phyloP scores from a whole-genome alignment of 805 yeast species.

The Pichia phayaonensis region DNA sequence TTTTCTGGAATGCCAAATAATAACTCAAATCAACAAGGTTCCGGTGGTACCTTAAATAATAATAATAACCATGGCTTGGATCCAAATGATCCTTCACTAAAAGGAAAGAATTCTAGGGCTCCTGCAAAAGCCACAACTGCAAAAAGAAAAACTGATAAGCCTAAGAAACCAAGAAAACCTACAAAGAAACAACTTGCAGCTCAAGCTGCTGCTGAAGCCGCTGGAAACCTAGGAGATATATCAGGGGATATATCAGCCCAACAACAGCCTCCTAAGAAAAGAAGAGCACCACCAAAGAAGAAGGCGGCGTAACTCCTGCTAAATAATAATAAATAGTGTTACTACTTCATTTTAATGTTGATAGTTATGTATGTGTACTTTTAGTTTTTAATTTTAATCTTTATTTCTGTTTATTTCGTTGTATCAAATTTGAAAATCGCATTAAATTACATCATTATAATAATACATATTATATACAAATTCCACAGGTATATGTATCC shows the following conservation, averaged over 20 bases:
- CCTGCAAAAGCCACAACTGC: constrained; percentile 1
- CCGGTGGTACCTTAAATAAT: background rate
- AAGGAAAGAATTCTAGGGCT: constrained; percentile 3
- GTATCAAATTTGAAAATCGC: background rate
- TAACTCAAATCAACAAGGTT: background rate
- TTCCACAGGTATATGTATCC: background rate
- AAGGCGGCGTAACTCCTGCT: constrained; percentile 10
- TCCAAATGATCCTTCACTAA: background rate
- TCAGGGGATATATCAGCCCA: constrained; percentile 10
- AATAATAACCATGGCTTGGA: background rate
- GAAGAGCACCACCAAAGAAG: constrained; percentile 23
- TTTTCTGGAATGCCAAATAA: background rate
- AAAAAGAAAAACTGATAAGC: constrained; percentile 18
- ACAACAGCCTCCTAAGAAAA: constrained; percentile 23
- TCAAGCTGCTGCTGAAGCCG: constrained; percentile 20
- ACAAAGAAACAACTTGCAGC: constrained; percentile 27
- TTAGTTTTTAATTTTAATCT: background rate
- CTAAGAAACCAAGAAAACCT: constrained; percentile 26
- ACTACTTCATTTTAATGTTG: background rate
- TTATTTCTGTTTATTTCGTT: background rate
- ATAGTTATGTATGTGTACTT: background rate
- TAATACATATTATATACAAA: background rate
- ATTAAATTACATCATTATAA: background rate
- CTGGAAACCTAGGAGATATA: constrained; percentile 18
- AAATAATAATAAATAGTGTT: background rate